Evolutionary conservation across 2,329 filamentous ascomycete species (phyloP).

Genomic region (Arthroderma uncinatum): DNA sequence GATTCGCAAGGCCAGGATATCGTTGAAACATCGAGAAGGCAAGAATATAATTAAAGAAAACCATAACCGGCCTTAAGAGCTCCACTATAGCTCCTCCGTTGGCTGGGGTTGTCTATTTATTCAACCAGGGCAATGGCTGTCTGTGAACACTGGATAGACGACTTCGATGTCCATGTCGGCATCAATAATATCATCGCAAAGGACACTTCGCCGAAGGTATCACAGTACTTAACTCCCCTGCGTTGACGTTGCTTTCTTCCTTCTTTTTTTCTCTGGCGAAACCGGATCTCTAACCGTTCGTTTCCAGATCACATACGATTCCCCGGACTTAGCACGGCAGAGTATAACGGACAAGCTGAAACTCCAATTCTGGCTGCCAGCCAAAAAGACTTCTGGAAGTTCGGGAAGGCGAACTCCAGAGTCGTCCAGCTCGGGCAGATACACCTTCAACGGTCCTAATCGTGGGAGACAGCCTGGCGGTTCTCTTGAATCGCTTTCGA

Average conservation of each 20-base stretch:
- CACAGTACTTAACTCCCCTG: constrained; percentile 1
- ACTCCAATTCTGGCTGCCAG: constrained; percentile 19
- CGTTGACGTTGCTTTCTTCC: neutral
- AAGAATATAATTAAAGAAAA: constrained; percentile 1
- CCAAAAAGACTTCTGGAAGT: constrained; percentile 15
- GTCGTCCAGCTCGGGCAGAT: constrained; percentile 5
- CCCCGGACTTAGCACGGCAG: constrained; percentile 1
- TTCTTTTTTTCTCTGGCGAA: neutral
- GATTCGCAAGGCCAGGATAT: neutral
- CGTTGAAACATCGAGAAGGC: constrained; percentile 2
- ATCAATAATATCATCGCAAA: constrained; percentile 20
- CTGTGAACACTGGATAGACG: neutral
- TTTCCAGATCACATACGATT: neutral
- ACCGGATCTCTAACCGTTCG: neutral
- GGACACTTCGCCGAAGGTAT: constrained; percentile 18
- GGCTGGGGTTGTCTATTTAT: neutral
- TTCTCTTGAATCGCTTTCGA: constrained; percentile 1
- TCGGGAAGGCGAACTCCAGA: constrained; percentile 13
- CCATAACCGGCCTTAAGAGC: constrained; percentile 2
- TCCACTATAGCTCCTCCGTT: constrained; percentile 4
- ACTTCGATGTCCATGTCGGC: constrained; percentile 15
- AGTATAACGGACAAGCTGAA: constrained; percentile 15
- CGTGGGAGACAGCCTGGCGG: neutral
- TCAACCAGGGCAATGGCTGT: constrained; percentile 1
- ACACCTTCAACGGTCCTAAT: neutral